These are phyloP conservation scores for Crithidia acanthocephali DNA, from an alignment of 208 protist species.

Conservation along the genomic window DNA sequence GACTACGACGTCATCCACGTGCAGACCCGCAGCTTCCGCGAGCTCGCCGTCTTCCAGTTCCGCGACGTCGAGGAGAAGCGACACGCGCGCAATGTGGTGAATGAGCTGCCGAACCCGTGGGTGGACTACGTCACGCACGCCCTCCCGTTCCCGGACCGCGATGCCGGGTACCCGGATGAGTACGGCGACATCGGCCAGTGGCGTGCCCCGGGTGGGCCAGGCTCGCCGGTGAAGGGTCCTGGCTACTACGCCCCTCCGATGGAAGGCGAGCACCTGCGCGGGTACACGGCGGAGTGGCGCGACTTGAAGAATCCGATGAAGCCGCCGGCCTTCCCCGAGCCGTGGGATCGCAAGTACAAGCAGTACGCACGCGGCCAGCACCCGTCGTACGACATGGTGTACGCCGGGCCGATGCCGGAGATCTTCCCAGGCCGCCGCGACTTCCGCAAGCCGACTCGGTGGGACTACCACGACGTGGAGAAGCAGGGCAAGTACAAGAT, in stretches of 20 bases:
- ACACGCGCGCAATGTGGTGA: conserved; percentile 66
- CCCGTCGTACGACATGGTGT: conserved; percentile 92
- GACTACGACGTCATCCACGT: conserved; percentile 90
- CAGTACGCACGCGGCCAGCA: conserved; percentile 92
- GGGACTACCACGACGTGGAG: conserved; percentile 92
- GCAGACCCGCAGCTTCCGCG: conserved; percentile 89
- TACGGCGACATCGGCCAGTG: conserved; percentile 93
- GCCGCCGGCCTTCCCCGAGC: conserved; percentile 83
- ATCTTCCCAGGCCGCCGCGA: conserved; percentile 89
- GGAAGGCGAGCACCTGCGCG: conserved; percentile 86
- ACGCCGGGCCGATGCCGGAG: conserved; percentile 91
- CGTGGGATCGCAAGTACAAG: conserved; percentile 92
- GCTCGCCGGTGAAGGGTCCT: conserved; percentile 83
- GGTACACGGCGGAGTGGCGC: conserved; percentile 91
- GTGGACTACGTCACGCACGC: conserved; percentile 90
- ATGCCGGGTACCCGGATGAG: conserved; percentile 91
- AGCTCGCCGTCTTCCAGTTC: conserved; percentile 92
- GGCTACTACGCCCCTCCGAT: conserved; percentile 91
- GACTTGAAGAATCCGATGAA: conserved; percentile 89
- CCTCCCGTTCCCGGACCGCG: conserved; percentile 89
- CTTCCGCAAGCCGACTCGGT: conserved; percentile 89
- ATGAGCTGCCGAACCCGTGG: conserved; percentile 90
- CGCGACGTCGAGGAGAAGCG: conserved; percentile 87
- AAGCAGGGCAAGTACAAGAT: conserved; percentile 89
- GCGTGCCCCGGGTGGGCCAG: conserved; percentile 84